phyloP scores from a whole-genome alignment of 805 yeast genomes.

The Scheffersomyces stipitis region DNA sequence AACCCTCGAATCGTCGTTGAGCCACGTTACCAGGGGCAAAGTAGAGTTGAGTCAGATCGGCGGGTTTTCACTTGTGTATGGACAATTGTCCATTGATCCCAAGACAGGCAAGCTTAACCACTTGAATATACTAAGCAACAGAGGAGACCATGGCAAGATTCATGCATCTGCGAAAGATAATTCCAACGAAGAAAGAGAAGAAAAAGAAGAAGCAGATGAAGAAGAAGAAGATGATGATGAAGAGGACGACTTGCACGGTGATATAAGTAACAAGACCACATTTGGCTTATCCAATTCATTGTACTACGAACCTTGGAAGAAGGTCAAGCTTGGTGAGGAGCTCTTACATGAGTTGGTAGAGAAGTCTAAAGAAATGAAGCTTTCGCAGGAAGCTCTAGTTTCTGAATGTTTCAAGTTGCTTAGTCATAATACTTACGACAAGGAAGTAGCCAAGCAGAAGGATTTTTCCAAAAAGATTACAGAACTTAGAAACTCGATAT shows the following conservation, averaged over 20 bases:
- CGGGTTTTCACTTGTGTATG: conserved; percentile 64
- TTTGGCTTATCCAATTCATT: conserved; percentile 70
- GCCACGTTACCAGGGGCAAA: neutral
- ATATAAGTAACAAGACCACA: conserved; percentile 28
- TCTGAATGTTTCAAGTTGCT: conserved; percentile 56
- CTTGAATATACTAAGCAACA: conserved; percentile 49
- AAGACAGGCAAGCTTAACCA: conserved; percentile 26
- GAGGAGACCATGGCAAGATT: conserved; percentile 42
- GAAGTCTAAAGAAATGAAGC: conserved; percentile 11
- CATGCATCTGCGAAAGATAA: conserved; percentile 17
- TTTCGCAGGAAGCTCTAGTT: conserved; percentile 42
- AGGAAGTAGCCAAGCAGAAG: conserved; percentile 18
- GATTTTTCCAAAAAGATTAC: conserved; percentile 23
- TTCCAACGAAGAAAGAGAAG: neutral
- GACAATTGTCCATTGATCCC: conserved; percentile 35
- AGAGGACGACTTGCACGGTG: conserved; percentile 12
- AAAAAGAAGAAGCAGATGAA: too few species aligned
- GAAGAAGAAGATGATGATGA: conserved; percentile 4
- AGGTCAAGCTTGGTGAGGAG: conserved; percentile 53
- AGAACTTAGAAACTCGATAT: conserved; percentile 59
- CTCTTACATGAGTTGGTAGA: conserved; percentile 22
- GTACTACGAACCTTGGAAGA: conserved; percentile 73
- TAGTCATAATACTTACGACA: conserved; percentile 41
- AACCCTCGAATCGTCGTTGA: neutral
- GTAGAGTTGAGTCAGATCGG: conserved; percentile 43